phyloP scores from a whole-genome alignment of 441 rosid species.

The Bruguiera hainesii region DNA sequence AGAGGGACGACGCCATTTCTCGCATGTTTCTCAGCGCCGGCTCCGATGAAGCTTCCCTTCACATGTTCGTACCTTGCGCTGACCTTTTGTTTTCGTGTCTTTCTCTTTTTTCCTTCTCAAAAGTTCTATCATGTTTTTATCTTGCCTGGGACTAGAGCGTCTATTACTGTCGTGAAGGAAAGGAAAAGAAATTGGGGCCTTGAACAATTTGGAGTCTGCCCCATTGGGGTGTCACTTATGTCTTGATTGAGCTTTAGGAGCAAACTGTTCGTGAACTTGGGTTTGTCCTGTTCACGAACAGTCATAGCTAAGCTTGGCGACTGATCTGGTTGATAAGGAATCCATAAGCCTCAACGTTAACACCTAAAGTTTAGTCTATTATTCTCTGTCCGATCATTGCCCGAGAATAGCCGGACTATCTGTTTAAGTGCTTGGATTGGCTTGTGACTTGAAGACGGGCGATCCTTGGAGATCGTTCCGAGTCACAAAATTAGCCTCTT shows the following conservation, averaged over 20 bases:
- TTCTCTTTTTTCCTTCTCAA: neutral
- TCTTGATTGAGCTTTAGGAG: neutral
- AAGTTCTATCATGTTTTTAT: neutral
- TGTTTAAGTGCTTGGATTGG: neutral
- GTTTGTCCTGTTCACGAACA: no score
- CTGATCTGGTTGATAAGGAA: neutral
- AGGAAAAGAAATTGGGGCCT: neutral
- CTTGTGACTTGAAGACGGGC: neutral
- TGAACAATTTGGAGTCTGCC: neutral
- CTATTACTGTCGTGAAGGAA: neutral
- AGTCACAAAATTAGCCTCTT: no score
- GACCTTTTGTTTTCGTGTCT: neutral
- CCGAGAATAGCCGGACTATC: neutral
- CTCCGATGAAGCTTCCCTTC: slow-evolving; percentile 70
- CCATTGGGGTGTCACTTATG: neutral
- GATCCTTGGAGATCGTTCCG: no score
- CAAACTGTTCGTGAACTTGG: no score
- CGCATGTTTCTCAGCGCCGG: slow-evolving; percentile 60
- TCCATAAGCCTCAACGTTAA: neutral
- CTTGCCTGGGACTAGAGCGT: neutral
- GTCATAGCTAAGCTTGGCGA: neutral
- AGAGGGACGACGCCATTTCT: slow-evolving; percentile 48
- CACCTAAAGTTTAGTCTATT: neutral
- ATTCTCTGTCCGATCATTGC: neutral
- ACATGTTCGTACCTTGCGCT: slow-evolving; percentile 44